phyloP scores from a whole-genome alignment of 2,329 filamentous ascomycete genomes.

The Fusarium sp. region DNA sequence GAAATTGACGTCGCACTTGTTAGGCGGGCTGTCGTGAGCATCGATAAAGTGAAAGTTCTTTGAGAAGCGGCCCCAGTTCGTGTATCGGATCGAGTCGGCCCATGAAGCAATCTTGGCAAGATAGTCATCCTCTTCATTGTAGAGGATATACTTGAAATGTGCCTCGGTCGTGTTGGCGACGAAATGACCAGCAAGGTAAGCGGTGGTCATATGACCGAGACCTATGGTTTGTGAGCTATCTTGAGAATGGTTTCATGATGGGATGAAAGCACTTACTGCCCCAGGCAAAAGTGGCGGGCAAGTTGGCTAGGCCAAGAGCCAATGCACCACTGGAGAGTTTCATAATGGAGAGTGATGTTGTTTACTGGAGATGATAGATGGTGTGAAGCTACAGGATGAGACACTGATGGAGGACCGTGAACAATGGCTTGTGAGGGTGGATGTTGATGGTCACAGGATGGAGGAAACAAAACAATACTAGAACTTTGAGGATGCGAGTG shows the following conservation, averaged over 20 bases:
- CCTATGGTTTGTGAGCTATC: conserved; percentile 51
- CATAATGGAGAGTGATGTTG: conserved; percentile 42
- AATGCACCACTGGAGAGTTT: conserved; percentile 48
- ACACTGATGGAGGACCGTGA: conserved; percentile 1
- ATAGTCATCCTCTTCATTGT: conserved; percentile 66
- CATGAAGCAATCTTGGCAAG: conserved; percentile 73
- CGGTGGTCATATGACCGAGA: conserved; percentile 73
- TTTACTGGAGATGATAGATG: not conserved
- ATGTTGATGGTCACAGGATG: not conserved
- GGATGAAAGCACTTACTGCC: conserved; percentile 53
- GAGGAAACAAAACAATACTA: not conserved
- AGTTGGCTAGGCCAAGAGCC: conserved; percentile 47
- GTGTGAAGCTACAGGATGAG: not conserved
- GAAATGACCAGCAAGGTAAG: conserved; percentile 70
- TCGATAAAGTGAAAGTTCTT: conserved; percentile 76
- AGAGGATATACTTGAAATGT: conserved; percentile 68
- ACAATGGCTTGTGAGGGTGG: not conserved
- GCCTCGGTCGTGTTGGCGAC: conserved; percentile 65
- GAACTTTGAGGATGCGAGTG: not conserved
- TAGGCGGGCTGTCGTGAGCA: conserved; percentile 71
- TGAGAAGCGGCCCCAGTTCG: conserved; percentile 69
- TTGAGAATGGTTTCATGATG: not conserved
- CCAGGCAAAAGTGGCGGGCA: conserved; percentile 54
- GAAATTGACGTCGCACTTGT: conserved; percentile 66
- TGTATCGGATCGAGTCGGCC: conserved; percentile 75